phyloP scores from a whole-genome alignment of 2,329 filamentous ascomycete species.

The Scedosporium dehoogii region DNA sequence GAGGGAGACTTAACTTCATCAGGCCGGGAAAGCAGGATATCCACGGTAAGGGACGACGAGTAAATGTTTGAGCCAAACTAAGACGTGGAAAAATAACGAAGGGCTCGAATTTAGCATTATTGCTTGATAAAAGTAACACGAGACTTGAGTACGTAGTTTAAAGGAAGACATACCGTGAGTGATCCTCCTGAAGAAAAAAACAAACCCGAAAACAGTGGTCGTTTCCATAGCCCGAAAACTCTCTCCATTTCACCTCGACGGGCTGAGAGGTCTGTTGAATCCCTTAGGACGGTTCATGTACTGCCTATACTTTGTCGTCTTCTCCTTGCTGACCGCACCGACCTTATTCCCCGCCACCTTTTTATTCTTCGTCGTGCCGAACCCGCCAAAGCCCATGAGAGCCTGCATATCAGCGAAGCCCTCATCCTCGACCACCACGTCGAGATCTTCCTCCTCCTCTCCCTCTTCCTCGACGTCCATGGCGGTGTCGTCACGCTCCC shows the following conservation, averaged over 20 bases:
- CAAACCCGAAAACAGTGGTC: not conserved
- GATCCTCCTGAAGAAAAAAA: not conserved
- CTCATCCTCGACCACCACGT: constrained; percentile 51
- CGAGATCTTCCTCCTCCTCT: constrained; percentile 34
- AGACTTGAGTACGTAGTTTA: not conserved
- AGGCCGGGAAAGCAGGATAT: not conserved
- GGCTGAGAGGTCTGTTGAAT: constrained; percentile 70
- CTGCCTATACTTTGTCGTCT: constrained; percentile 90
- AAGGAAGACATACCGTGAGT: not conserved
- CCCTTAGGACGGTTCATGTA: constrained; percentile 87
- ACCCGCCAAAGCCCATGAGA: constrained; percentile 84
- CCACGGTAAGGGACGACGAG: not conserved
- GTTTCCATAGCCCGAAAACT: not conserved
- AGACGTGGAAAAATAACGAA: not conserved
- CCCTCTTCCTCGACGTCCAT: constrained; percentile 14
- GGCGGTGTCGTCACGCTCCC: constrained; percentile 4
- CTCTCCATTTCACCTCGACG: constrained; percentile 24
- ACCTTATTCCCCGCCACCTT: constrained; percentile 83
- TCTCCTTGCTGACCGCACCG: constrained; percentile 78
- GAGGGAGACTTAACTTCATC: not conserved
- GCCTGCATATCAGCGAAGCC: constrained; percentile 65
- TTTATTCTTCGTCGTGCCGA: constrained; percentile 77
- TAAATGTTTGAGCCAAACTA: not conserved
- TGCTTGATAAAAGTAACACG: not conserved
- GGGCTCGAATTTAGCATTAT: not conserved